Evolutionary conservation across 345 rosid species (phyloP).

Genomic region (Corchorus capsularis): DNA sequence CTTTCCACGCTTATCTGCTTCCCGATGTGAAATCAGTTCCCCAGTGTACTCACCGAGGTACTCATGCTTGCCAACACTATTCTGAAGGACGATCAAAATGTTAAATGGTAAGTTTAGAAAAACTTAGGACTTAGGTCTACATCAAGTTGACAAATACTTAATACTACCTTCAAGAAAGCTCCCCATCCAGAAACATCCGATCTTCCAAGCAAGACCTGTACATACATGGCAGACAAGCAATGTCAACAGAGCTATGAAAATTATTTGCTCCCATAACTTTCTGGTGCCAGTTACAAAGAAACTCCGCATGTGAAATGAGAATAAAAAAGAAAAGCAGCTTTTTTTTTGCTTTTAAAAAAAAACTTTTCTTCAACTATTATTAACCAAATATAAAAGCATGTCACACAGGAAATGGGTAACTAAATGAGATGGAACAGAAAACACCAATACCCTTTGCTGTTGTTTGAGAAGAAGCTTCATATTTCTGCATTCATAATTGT

Average conservation of each 20-base stretch:
- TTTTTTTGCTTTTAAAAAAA: too few species aligned
- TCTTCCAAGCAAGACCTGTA: slow-evolving; percentile 94
- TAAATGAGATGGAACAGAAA: slow-evolving; percentile 9
- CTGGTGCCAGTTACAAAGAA: neutral
- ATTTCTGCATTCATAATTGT: slow-evolving; percentile 96
- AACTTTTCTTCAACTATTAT: neutral
- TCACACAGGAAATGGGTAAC: neutral
- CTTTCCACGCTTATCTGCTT: slow-evolving; percentile 99
- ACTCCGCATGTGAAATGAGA: neutral
- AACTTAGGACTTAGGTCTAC: neutral
- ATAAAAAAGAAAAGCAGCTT: neutral
- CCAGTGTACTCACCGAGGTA: slow-evolving; percentile 99
- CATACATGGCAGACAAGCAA: slow-evolving; percentile 50
- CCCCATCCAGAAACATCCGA: slow-evolving; percentile 99
- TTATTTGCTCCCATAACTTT: neutral
- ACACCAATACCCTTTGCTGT: slow-evolving; percentile 76
- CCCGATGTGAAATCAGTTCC: slow-evolving; percentile 95
- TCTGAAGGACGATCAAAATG: slow-evolving; percentile 46
- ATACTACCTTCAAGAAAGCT: slow-evolving; percentile 92
- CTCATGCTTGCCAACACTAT: slow-evolving; percentile 92
- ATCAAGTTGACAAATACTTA: neutral
- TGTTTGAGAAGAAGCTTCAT: slow-evolving; percentile 99
- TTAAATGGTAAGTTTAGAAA: neutral
- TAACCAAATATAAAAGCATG: neutral
- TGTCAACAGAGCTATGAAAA: neutral